Conservation (phyloP, 1,284 basidiomycete genomes). For the Cutaneotrichosporon mucoides region DNA sequence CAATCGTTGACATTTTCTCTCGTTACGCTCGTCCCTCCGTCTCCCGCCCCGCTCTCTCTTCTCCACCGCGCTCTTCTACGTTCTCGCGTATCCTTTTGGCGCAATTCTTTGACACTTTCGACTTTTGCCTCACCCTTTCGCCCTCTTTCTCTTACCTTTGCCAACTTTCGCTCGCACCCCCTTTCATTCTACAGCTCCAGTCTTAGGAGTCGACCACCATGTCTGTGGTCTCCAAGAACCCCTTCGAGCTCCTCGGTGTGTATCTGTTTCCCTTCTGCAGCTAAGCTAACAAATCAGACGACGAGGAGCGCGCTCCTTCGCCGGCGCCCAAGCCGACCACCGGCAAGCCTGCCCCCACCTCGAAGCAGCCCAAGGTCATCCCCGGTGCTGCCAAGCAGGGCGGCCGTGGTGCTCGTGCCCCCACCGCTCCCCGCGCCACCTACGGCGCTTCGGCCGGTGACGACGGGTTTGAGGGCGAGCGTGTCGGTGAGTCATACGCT, state of each 20-base stretch:
- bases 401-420: constrained; percentile 31
- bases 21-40: too few species aligned
- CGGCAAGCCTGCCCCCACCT: constrained; percentile 23
- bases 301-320: constrained; percentile 31
- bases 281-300: constrained; percentile 1
- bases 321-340: constrained; percentile 33
- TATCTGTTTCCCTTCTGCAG: constrained; percentile 14
- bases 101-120: too few species aligned
- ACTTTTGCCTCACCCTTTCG: too few species aligned
- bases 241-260: constrained; percentile 51
- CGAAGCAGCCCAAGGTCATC: constrained; percentile 29
- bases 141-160: too few species aligned
- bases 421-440: constrained; percentile 38
- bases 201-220: constrained; percentile 34
- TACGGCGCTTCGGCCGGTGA: constrained; percentile 28
- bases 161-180: background rate
- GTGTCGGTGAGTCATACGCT: constrained; percentile 38
- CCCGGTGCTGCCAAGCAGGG: constrained; percentile 34
- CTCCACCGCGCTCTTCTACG: too few species aligned
- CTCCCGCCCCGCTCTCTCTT: too few species aligned
- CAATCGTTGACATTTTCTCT: too few species aligned
- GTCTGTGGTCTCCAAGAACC: constrained; percentile 51
- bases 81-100: too few species aligned
- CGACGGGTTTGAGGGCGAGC: constrained; percentile 48
- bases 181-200: constrained; percentile 10